phyloP scores from a whole-genome alignment of 164 flowering plant genomes.

The Magnolia officinalis region DNA sequence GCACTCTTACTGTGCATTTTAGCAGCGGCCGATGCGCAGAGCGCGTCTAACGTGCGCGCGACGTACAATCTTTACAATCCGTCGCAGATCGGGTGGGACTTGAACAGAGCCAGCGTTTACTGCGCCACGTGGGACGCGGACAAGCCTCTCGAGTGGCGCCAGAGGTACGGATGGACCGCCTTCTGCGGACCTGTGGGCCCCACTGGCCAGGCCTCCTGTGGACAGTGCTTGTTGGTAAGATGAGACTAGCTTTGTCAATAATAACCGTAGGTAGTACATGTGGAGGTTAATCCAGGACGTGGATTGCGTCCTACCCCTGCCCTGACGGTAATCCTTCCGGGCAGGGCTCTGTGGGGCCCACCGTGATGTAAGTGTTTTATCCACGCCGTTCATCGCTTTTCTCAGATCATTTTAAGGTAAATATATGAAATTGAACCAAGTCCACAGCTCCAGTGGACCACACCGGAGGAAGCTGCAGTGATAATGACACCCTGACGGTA shows the following conservation, averaged over 20 bases:
- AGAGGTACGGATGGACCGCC: constrained; percentile 44
- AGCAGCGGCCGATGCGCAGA: constrained; percentile 17
- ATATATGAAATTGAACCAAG: too few species aligned
- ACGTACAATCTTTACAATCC: constrained; percentile 49
- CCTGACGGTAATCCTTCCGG: too few species aligned
- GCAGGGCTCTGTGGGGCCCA: too few species aligned
- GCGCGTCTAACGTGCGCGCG: constrained; percentile 42
- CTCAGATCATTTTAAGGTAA: too few species aligned
- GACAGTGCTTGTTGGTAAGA: constrained; percentile 41
- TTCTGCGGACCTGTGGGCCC: constrained; percentile 45
- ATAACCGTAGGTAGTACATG: too few species aligned
- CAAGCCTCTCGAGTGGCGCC: constrained; percentile 42
- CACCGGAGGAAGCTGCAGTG: too few species aligned
- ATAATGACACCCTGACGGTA: too few species aligned
- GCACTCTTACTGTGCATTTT: background rate
- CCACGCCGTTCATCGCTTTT: too few species aligned
- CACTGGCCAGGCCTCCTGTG: constrained; percentile 38
- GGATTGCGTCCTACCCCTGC: too few species aligned
- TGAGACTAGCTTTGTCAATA: background rate
- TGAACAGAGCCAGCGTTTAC: constrained; percentile 32
- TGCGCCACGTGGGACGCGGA: constrained; percentile 52
- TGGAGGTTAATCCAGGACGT: too few species aligned
- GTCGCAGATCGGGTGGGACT: constrained; percentile 36
- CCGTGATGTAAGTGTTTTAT: too few species aligned
- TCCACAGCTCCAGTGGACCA: too few species aligned